These are phyloP conservation scores for Tolypocladium album DNA, from an alignment of 2,329 filamentous ascomycete genomes.

Conservation along the genomic window DNA sequence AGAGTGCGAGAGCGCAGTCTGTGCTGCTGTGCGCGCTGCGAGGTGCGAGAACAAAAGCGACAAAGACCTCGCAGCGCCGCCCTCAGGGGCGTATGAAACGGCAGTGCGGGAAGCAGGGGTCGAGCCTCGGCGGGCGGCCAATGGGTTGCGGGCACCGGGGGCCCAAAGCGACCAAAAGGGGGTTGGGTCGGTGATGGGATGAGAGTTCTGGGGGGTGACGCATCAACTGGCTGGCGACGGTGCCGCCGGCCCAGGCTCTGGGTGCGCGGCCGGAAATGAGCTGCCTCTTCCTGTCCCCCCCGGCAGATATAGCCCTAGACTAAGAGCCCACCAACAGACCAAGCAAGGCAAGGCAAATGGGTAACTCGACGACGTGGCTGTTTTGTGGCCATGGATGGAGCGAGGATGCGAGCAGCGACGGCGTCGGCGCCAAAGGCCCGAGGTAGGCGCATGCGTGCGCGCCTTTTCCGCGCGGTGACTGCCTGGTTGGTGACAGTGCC, in stretches of 20 bases:
- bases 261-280: neutral
- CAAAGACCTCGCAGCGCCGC: neutral
- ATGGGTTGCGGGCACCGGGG: neutral
- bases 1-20: neutral
- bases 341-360: neutral
- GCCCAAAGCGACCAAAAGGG: constrained; percentile 2
- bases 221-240: neutral
- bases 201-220: neutral
- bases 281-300: neutral
- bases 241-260: neutral
- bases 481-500: neutral
- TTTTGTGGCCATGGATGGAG: neutral
- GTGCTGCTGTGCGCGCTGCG: neutral
- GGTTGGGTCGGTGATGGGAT: neutral
- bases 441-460: neutral
- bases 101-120: constrained; percentile 7
- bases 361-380: neutral
- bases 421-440: neutral
- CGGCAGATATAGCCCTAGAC: neutral
- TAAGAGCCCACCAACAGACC: neutral
- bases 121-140: neutral
- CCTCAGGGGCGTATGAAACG: constrained; percentile 6
- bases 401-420: neutral
- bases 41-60: neutral
- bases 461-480: neutral